Evolutionary conservation across 225 moss, liverwort and hornwort genomes (phyloP).

Genomic region (Polytrichum formosum): DNA sequence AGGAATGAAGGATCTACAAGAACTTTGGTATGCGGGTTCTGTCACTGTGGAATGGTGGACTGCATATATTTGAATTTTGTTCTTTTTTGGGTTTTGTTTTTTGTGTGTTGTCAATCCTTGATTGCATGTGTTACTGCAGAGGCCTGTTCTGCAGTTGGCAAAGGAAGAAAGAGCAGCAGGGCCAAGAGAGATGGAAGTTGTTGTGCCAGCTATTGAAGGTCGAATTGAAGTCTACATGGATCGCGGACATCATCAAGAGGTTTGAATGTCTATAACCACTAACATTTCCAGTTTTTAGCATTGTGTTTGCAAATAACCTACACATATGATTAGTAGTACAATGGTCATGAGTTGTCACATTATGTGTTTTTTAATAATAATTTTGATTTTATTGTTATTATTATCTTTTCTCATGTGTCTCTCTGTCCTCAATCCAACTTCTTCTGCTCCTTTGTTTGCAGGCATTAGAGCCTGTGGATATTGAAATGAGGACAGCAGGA

Average conservation of each 20-base stretch:
- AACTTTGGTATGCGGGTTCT: constrained; percentile 23
- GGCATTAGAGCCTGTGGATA: constrained; percentile 28
- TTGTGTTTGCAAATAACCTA: constrained; percentile 1
- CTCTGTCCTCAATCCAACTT: no score
- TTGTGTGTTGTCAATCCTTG: no score
- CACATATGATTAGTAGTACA: not conserved
- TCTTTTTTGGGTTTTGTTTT: no score
- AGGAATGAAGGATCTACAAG: constrained; percentile 15
- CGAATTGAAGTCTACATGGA: constrained; percentile 73
- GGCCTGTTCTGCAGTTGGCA: constrained; percentile 3
- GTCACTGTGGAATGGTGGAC: no score
- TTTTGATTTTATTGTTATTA: no score
- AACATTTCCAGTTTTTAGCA: constrained; percentile 1
- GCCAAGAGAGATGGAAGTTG: constrained; percentile 38
- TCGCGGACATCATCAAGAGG: constrained; percentile 51
- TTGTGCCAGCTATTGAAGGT: constrained; percentile 66
- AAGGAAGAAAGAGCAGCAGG: constrained; percentile 13
- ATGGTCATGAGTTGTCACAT: not conserved
- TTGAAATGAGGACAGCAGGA: constrained; percentile 45
- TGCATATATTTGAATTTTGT: not conserved
- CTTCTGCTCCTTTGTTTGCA: constrained; percentile 16
- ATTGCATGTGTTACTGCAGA: constrained; percentile 18
- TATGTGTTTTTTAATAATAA: not conserved
- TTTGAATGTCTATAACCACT: not conserved
- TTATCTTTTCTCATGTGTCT: no score